Conservation (phyloP, 305 asterid genomes). For the Plantago lanceolata region DNA sequence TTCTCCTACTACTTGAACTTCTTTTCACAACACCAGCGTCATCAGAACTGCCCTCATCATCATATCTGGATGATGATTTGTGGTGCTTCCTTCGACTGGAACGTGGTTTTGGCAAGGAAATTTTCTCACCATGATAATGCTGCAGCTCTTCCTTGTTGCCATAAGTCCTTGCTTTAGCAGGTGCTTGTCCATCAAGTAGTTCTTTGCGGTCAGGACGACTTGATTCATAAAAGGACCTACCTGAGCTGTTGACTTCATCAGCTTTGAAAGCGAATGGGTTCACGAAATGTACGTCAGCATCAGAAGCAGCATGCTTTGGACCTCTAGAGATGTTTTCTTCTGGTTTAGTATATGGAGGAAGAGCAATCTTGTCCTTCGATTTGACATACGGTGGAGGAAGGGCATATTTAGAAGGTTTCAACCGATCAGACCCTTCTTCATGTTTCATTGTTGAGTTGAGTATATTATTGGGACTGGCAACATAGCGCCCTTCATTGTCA, state of each 20-base stretch:
- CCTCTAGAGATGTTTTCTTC: slow-evolving; percentile 39
- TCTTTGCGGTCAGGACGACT: slow-evolving; percentile 28
- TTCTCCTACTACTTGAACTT: slow-evolving; percentile 64
- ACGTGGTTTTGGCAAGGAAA: slow-evolving; percentile 61
- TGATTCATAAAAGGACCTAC: slow-evolving; percentile 26
- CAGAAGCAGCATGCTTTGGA: slow-evolving; percentile 34
- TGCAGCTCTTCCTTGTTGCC: slow-evolving; percentile 31
- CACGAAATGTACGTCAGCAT: slow-evolving; percentile 22
- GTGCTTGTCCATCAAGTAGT: slow-evolving; percentile 11
- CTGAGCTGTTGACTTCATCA: slow-evolving; percentile 26
- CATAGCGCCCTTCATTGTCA: slow-evolving; percentile 21
- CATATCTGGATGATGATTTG: slow-evolving; percentile 36
- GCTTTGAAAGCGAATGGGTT: slow-evolving; percentile 25
- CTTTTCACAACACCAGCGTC: slow-evolving; percentile 40
- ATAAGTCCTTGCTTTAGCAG: slow-evolving; percentile 25
- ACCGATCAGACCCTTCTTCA: slow-evolving; percentile 38
- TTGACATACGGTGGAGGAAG: slow-evolving; percentile 78
- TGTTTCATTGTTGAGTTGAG: slow-evolving; percentile 27
- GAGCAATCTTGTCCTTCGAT: slow-evolving; percentile 35
- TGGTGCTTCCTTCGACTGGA: slow-evolving; percentile 67
- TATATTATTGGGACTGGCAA: slow-evolving; percentile 24
- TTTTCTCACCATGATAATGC: slow-evolving; percentile 35
- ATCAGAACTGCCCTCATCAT: slow-evolving; percentile 33
- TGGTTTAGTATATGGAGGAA: slow-evolving; percentile 60
- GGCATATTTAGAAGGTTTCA: slow-evolving; percentile 32